Conservation (phyloP, 2,329 filamentous ascomycete species). For the Calonectria multiphialidica region DNA sequence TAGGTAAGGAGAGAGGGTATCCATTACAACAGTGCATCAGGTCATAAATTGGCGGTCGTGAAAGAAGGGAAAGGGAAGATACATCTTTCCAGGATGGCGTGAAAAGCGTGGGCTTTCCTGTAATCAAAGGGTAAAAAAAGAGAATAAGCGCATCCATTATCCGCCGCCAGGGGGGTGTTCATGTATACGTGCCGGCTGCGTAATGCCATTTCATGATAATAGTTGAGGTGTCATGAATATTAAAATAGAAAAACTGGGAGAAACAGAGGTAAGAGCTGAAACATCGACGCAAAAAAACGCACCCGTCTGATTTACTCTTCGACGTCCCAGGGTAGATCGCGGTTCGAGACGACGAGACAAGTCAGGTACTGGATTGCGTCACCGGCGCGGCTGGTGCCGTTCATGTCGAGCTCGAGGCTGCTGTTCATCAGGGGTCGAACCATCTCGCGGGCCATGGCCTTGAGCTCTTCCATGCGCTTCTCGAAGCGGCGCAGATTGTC, state of each 20-base stretch:
- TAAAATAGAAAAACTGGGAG: not conserved
- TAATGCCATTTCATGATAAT: not conserved
- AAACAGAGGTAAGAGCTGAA: not conserved
- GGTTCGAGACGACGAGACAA: conserved; percentile 61
- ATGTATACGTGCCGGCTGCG: conserved; percentile 1
- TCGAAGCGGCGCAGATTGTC: conserved; percentile 91
- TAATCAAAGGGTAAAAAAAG: not conserved
- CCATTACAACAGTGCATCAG: conserved; percentile 28
- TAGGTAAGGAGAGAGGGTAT: conserved; percentile 28
- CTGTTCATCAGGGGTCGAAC: conserved; percentile 90
- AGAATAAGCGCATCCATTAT: conserved; percentile 4
- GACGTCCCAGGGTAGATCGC: conserved; percentile 63
- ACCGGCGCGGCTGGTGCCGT: conserved; percentile 53
- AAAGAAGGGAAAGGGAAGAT: conserved; percentile 10
- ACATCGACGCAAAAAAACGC: not conserved
- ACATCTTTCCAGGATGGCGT: conserved; percentile 22
- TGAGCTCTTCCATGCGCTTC: conserved; percentile 88
- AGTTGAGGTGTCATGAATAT: not conserved
- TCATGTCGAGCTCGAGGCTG: conserved; percentile 82
- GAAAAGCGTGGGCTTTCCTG: conserved; percentile 2
- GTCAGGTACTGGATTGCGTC: conserved; percentile 63
- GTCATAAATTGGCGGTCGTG: conserved; percentile 25
- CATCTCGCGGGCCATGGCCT: conserved; percentile 82
- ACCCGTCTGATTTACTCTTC: conserved; percentile 45
- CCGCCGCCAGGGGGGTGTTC: conserved; percentile 1